These are phyloP conservation scores for Pyrenochaeta sp. DNA, from an alignment of 2,329 filamentous ascomycete genomes.

Conservation along the genomic window DNA sequence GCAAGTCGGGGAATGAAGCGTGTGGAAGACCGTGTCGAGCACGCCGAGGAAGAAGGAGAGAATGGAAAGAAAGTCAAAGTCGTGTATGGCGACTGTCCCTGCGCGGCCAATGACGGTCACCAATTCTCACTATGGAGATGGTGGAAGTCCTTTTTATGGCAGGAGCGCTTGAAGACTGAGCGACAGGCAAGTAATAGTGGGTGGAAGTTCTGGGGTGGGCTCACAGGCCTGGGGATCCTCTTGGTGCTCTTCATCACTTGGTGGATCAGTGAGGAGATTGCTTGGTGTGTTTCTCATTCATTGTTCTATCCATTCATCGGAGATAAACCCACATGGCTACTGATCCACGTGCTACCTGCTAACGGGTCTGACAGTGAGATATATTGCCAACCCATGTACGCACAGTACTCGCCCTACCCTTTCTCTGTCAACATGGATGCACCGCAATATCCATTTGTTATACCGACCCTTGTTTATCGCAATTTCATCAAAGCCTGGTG, in stretches of 20 bases:
- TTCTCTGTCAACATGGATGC: slow-evolving; percentile 62
- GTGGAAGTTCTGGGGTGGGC: slow-evolving; percentile 33
- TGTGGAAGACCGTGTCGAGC: slow-evolving; percentile 53
- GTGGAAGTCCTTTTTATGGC: slow-evolving; percentile 40
- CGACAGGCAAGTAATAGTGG: slow-evolving; percentile 15
- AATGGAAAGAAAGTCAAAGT: slow-evolving; percentile 19
- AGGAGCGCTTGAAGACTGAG: slow-evolving; percentile 26
- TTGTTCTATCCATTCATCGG: not conserved
- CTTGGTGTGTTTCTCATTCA: slow-evolving; percentile 49
- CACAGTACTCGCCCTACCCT: slow-evolving; percentile 55
- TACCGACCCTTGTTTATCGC: slow-evolving; percentile 62
- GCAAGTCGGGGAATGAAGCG: slow-evolving; percentile 53
- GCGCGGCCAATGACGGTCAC: slow-evolving; percentile 15
- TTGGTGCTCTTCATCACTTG: slow-evolving; percentile 55
- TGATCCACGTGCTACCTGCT: not conserved
- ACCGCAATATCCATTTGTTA: slow-evolving; percentile 63
- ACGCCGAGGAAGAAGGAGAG: slow-evolving; percentile 27
- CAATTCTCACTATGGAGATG: slow-evolving; percentile 30
- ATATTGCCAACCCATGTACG: slow-evolving; percentile 62
- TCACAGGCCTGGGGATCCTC: slow-evolving; percentile 53
- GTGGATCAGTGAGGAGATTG: slow-evolving; percentile 58
- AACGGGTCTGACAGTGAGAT: slow-evolving; percentile 44
- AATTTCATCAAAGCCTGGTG: slow-evolving; percentile 47
- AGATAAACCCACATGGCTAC: not conserved
- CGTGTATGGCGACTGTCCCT: slow-evolving; percentile 30